Conservation (phyloP, 2,329 filamentous ascomycete species). For the Tolypocladium endophyticum region DNA sequence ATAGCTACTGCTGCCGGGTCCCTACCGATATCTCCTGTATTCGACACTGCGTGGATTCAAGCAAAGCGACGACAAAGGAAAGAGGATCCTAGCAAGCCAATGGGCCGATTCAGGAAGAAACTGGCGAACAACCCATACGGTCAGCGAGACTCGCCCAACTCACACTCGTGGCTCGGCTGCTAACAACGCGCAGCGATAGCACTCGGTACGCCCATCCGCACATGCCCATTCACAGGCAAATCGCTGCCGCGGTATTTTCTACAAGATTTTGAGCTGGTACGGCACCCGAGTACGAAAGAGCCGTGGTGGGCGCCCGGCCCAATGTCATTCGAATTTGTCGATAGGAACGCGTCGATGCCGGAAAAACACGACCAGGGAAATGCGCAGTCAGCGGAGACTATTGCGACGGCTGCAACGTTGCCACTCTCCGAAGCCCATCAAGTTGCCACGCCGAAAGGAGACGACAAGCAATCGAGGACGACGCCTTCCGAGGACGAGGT, state of each 20-base stretch:
- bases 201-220: slow-evolving; percentile 49
- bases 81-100: slow-evolving; percentile 17
- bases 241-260: slow-evolving; percentile 52
- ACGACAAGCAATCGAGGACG: background rate
- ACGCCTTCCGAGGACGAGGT: background rate
- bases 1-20: slow-evolving; percentile 33
- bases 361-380: background rate
- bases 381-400: background rate
- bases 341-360: slow-evolving; percentile 5
- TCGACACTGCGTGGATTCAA: slow-evolving; percentile 39
- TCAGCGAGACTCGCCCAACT: slow-evolving; percentile 19
- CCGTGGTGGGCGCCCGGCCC: slow-evolving; percentile 48
- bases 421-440: background rate
- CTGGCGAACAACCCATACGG: slow-evolving; percentile 55
- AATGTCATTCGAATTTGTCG: slow-evolving; percentile 18
- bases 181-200: slow-evolving; percentile 41
- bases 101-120: slow-evolving; percentile 42
- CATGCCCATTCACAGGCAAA: slow-evolving; percentile 37
- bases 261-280: slow-evolving; percentile 46
- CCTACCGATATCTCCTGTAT: slow-evolving; percentile 43
- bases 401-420: background rate
- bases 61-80: slow-evolving; percentile 32
- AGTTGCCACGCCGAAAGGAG: background rate
- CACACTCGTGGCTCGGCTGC: background rate
- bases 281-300: slow-evolving; percentile 39